Base-by-base conservation (phyloP, 768 basidiomycete genomes). In the Suillus paluster region DNA sequence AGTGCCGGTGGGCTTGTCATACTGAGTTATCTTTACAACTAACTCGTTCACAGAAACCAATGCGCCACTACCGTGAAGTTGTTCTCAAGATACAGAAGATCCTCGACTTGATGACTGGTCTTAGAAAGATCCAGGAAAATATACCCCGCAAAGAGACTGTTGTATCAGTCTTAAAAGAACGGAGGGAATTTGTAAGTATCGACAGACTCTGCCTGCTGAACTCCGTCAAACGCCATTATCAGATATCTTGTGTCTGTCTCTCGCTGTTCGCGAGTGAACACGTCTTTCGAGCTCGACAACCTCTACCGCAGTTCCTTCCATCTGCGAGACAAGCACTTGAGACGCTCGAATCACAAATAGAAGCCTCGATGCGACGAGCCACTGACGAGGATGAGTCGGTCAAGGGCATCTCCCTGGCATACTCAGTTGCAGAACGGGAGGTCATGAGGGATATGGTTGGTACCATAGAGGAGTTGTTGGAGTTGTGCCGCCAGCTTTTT, bases 231-330 rank as follows among this genome's bases (percentile, higher is more conserved):
- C 54, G 25, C 33, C 41, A 21, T 21, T 49, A 21, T 5, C 57
- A 80, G 74, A 60, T 83, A 61, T 84, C 82, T 2, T 78, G 79
- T 64, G 70, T 83, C 9, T 83, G 80, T 67, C 70, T 84, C 56
- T 74, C 75, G 2, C 71, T 84, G n/a, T 84, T 81, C 60, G 81
- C 81, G 3, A 79, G 78, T 61, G 82, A 84, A 63, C 79, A 83
- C 36, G 81, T 79, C 4, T 83, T 84, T 68, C 70, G 76, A 5
- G 77, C 78, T 6, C 76, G 79, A 33, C 80, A 81, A 60, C 78
- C 81, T 14, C 72, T 84, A 19, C 83, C 83, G 0, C 83, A 84
- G 60, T 83, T 82, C 62, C 73, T 84, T 9, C 83, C 83, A 4
- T 83, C 81, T 5, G 70, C 78, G 7, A 71, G 79, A 10, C 73